A percentile compares a stretch with the other conserved stretches of the same genome.
Evolutionary conservation across 495 filamentous ascomycete species (phyloP).

Genomic region (Aspergillus bridgeri): DNA sequence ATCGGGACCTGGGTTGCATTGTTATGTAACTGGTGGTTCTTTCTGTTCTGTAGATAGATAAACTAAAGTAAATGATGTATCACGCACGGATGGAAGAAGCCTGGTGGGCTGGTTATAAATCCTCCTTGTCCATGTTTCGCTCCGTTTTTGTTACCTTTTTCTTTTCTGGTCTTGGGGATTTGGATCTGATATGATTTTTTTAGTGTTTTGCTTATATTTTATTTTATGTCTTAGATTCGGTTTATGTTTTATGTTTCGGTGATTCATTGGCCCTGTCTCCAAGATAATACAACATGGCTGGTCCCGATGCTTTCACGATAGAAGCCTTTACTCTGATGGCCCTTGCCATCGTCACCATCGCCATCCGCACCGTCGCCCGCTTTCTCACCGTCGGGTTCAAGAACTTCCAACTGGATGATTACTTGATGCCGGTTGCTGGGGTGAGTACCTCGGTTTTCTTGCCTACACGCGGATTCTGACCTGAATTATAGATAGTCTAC

Average conservation of each 20-base stretch:
- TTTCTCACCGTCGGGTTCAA: conserved; percentile 48
- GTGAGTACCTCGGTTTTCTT: conserved; percentile 25
- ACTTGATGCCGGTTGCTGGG: conserved; percentile 55
- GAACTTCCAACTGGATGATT: conserved; percentile 55
- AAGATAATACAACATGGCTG: conserved; percentile 8
- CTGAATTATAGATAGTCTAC: conserved; percentile 21
- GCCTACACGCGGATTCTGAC: background rate
- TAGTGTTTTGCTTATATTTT: background rate
- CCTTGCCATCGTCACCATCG: conserved; percentile 47
- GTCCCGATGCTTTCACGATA: conserved; percentile 34
- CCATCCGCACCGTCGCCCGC: conserved; percentile 46
- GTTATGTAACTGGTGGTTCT: no score
- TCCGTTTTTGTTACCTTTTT: no score
- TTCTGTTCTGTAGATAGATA: background rate
- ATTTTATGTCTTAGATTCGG: background rate
- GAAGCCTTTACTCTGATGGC: conserved; percentile 54
- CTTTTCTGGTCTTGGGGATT: background rate
- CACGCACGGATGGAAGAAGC: background rate
- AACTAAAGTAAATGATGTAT: background rate
- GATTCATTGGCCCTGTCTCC: background rate
- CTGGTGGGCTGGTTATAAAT: background rate
- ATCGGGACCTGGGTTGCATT: background rate
- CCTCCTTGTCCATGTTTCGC: no score
- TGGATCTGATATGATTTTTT: no score
- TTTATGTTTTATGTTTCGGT: background rate